Conservation (phyloP, 345 rosid species). For the Schrenkiella parvula region DNA sequence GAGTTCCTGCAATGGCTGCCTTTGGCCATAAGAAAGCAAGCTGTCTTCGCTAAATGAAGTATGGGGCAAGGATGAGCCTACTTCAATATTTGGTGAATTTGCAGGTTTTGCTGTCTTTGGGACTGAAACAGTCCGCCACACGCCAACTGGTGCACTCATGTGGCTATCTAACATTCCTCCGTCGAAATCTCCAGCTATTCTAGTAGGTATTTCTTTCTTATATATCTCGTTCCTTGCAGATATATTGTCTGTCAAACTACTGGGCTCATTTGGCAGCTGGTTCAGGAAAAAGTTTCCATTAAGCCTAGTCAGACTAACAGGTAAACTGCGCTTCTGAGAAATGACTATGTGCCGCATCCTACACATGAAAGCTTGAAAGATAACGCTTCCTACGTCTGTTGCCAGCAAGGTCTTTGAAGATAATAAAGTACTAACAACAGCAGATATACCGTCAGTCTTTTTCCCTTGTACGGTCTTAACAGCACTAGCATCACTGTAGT, state of each 20-base stretch:
- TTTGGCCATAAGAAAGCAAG: constrained; percentile 74
- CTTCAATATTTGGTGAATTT: constrained; percentile 67
- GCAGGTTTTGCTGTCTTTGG: constrained; percentile 73
- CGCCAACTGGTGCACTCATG: constrained; percentile 82
- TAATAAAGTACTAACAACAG: constrained; percentile 46
- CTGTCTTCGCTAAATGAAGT: constrained; percentile 75
- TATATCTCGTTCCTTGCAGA: constrained; percentile 69
- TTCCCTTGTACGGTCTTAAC: constrained; percentile 51
- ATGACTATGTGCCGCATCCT: constrained; percentile 69
- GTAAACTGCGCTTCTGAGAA: constrained; percentile 43
- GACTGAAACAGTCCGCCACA: constrained; percentile 91
- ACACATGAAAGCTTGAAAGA: constrained; percentile 92
- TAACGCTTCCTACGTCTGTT: constrained; percentile 77
- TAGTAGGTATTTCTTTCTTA: constrained; percentile 89
- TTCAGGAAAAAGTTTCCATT: constrained; percentile 52
- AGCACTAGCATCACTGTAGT: constrained; percentile 47
- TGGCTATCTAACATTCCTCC: constrained; percentile 79
- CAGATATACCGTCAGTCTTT: constrained; percentile 44
- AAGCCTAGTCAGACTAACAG: constrained; percentile 57
- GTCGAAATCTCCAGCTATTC: constrained; percentile 92
- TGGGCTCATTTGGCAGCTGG: constrained; percentile 71
- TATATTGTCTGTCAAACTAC: constrained; percentile 68
- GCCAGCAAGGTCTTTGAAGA: constrained; percentile 71
- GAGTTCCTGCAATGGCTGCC: constrained; percentile 90
- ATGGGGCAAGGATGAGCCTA: constrained; percentile 60